Percentiles rank a stretch among this genome's conserved stretches.
Evolutionary conservation across 1,139 yeast species (phyloP).

Genomic region (Sugiyamaella grinbergsii): DNA sequence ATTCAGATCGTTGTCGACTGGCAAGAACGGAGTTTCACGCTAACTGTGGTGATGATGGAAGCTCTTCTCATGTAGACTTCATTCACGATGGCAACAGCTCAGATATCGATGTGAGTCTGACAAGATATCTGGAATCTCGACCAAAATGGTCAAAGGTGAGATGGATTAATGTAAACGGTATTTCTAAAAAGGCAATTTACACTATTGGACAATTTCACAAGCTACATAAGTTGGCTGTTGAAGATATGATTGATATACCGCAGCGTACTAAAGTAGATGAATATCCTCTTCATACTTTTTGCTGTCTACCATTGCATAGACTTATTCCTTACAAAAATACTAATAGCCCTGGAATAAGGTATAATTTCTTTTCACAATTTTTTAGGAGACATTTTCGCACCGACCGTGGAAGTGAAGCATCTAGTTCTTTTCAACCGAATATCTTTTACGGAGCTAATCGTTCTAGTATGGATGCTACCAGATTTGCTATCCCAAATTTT

Average conservation of each 20-base stretch:
- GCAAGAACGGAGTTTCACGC: constrained; percentile 40
- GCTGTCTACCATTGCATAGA: constrained; percentile 54
- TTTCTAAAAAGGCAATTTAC: constrained; percentile 57
- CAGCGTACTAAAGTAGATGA: constrained; percentile 57
- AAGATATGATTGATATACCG: constrained; percentile 61
- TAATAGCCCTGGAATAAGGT: constrained; percentile 7
- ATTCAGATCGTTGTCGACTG: constrained; percentile 45
- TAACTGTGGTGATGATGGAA: constrained; percentile 17
- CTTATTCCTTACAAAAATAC: constrained; percentile 40
- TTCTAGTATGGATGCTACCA: background rate
- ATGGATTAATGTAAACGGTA: constrained; percentile 58
- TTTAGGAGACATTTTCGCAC: background rate
- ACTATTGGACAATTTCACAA: constrained; percentile 46
- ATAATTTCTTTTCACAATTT: constrained; percentile 4
- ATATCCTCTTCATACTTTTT: constrained; percentile 52
- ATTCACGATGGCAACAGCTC: background rate
- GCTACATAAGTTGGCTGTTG: constrained; percentile 54
- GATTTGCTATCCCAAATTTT: background rate
- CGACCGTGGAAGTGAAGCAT: background rate
- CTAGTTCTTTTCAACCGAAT: background rate
- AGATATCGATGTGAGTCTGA: constrained; percentile 28
- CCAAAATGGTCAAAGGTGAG: constrained; percentile 54
- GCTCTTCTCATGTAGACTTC: constrained; percentile 16
- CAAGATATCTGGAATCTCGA: constrained; percentile 36
- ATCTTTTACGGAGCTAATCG: too few relatives aligned